Conservation (phyloP, 179 eudicot species). For the Silene coronaria region DNA sequence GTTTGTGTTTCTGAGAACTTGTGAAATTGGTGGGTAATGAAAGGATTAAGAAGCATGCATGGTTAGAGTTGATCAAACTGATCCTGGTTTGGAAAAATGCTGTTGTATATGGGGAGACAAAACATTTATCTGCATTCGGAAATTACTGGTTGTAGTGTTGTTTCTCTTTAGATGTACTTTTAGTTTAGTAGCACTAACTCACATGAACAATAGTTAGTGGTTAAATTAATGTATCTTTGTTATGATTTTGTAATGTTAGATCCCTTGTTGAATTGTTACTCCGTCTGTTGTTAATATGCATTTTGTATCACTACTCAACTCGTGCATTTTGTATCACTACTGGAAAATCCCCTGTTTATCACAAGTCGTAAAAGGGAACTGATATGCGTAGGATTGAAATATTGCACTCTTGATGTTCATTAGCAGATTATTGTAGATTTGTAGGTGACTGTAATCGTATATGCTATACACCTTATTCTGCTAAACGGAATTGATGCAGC, state of each 20-base stretch:
- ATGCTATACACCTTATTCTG: no score
- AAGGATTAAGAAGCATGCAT: not conserved
- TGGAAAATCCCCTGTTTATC: not conserved
- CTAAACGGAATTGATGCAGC: no score
- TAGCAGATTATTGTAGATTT: no score
- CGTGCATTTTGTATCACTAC: not conserved
- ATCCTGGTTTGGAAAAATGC: not conserved
- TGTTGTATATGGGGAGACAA: not conserved
- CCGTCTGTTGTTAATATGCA: conserved; percentile 20
- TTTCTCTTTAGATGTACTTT: not conserved
- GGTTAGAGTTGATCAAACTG: not conserved
- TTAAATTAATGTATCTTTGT: conserved; percentile 11
- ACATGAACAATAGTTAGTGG: conserved; percentile 9
- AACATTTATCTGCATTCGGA: not conserved
- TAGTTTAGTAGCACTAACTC: conserved; percentile 23
- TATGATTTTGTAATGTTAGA: conserved; percentile 22
- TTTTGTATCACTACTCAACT: not conserved
- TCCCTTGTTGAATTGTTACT: not conserved
- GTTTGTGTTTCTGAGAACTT: not conserved
- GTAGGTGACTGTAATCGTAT: no score
- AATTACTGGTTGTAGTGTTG: not conserved
- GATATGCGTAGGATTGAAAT: no score
- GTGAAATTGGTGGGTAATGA: not conserved
- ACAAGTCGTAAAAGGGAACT: not conserved
- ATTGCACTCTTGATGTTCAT: no score